These are phyloP conservation scores for Trichoderma gracile DNA, from an alignment of 2,329 filamentous ascomycete genomes.

Conservation along the genomic window DNA sequence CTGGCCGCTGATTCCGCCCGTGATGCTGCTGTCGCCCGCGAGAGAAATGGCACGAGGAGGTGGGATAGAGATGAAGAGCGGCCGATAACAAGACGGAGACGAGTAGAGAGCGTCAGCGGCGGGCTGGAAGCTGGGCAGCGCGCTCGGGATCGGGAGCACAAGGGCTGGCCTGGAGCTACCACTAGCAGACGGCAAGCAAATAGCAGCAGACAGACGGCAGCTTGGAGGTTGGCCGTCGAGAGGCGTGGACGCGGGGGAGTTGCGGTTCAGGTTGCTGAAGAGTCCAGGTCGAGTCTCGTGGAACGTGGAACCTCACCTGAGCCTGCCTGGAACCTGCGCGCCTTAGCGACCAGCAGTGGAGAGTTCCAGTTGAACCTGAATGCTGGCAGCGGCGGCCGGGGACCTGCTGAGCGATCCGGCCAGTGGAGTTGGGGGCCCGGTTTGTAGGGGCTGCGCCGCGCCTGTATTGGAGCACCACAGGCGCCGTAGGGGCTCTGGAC, in stretches of 20 bases:
- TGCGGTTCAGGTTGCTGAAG: conserved; percentile 5
- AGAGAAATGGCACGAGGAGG: not conserved
- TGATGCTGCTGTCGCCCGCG: not conserved
- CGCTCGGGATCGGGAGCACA: not conserved
- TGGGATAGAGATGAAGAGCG: conserved; percentile 8
- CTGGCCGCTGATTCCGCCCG: not conserved
- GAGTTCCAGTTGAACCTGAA: not conserved
- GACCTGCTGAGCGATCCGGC: conserved; percentile 14
- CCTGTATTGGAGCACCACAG: too few species aligned
- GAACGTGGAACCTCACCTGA: not conserved
- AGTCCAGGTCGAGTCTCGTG: not conserved
- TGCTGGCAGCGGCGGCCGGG: conserved; percentile 8
- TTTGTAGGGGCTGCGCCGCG: not conserved
- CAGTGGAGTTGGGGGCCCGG: not conserved
- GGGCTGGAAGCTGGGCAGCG: conserved; percentile 4
- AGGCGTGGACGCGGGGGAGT: conserved; percentile 24
- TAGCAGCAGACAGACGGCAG: not conserved
- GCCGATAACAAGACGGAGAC: not conserved
- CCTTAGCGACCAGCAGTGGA: not conserved
- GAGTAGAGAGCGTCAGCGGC: conserved; percentile 18
- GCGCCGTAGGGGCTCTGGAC: conserved; percentile 7
- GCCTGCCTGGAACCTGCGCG: not conserved
- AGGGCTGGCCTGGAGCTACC: not conserved
- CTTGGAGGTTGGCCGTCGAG: conserved; percentile 19
- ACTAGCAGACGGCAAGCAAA: conserved; percentile 2